These are phyloP conservation scores for Anthostomella pinea DNA, from an alignment of 2,329 filamentous ascomycete species.

Conservation along the genomic window DNA sequence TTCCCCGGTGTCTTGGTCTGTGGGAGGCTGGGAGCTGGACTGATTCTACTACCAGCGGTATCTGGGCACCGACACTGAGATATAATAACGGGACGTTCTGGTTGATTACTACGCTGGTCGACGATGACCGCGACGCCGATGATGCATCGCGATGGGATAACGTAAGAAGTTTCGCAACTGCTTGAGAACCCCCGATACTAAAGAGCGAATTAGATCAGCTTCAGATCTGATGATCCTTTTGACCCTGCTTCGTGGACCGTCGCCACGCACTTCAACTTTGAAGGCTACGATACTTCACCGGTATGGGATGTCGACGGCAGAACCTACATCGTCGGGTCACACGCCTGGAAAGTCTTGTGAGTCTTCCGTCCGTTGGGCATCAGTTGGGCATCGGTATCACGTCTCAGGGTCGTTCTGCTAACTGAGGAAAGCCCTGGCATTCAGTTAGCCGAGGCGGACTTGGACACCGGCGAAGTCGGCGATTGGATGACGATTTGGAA, in stretches of 20 bases:
- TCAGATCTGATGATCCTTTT: conserved; percentile 42
- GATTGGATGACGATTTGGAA: conserved; percentile 44
- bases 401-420: neutral
- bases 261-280: conserved; percentile 46
- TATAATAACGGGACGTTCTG: conserved; percentile 44
- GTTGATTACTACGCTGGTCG: conserved; percentile 40
- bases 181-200: neutral
- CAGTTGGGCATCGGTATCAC: neutral
- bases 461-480: conserved; percentile 39
- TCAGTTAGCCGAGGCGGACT: conserved; percentile 37
- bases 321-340: conserved; percentile 46
- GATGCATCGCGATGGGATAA: conserved; percentile 35
- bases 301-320: conserved; percentile 57
- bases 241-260: conserved; percentile 44
- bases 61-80: conserved; percentile 47
- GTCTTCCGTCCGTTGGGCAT: conserved; percentile 3
- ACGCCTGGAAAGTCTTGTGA: conserved; percentile 34
- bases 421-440: conserved; percentile 36
- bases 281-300: conserved; percentile 51
- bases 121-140: conserved; percentile 30
- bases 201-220: conserved; percentile 37
- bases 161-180: conserved; percentile 13
- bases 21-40: neutral
- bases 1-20: conserved; percentile 11
- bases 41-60: conserved; percentile 29